phyloP scores from a whole-genome alignment of 2,329 filamentous ascomycete species.

The Colletotrichum melonis region DNA sequence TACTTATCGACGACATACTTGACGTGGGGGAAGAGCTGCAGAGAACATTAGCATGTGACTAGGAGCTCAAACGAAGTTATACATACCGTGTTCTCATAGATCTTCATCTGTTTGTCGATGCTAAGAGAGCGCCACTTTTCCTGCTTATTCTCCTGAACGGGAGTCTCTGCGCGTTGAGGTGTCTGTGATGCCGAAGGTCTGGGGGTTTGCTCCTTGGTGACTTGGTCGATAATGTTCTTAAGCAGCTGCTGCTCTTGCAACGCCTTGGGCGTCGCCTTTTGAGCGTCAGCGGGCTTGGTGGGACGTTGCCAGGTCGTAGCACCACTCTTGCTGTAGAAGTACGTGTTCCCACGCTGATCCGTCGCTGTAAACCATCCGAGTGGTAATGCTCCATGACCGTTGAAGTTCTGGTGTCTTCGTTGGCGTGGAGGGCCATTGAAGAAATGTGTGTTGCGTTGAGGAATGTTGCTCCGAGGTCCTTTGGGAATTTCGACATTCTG shows the following conservation, averaged over 20 bases:
- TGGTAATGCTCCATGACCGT: slow-evolving; percentile 68
- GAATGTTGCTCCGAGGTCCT: slow-evolving; percentile 69
- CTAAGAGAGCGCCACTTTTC: slow-evolving; percentile 79
- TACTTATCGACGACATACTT: slow-evolving; percentile 90
- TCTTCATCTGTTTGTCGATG: slow-evolving; percentile 90
- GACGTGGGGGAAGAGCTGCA: slow-evolving; percentile 83
- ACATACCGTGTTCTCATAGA: slow-evolving; percentile 93
- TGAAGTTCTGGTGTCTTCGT: slow-evolving; percentile 66
- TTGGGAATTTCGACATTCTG: slow-evolving; percentile 65
- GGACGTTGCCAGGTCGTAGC: slow-evolving; percentile 86
- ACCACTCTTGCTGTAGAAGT: slow-evolving; percentile 87
- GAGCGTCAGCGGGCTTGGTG: slow-evolving; percentile 72
- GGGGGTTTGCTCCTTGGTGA: slow-evolving; percentile 76
- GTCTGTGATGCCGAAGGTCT: slow-evolving; percentile 69
- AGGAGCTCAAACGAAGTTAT: background rate
- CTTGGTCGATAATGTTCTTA: slow-evolving; percentile 86
- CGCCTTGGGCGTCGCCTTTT: slow-evolving; percentile 73
- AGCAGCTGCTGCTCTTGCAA: slow-evolving; percentile 76
- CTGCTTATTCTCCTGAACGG: slow-evolving; percentile 68
- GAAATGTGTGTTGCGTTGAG: slow-evolving; percentile 64
- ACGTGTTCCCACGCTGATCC: slow-evolving; percentile 76
- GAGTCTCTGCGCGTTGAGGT: slow-evolving; percentile 68
- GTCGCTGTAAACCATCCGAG: slow-evolving; percentile 87
- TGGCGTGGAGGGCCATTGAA: slow-evolving; percentile 51
- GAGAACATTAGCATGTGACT: background rate